phyloP scores from a whole-genome alignment of 2,329 filamentous ascomycete genomes.

The Didymella pomorum region DNA sequence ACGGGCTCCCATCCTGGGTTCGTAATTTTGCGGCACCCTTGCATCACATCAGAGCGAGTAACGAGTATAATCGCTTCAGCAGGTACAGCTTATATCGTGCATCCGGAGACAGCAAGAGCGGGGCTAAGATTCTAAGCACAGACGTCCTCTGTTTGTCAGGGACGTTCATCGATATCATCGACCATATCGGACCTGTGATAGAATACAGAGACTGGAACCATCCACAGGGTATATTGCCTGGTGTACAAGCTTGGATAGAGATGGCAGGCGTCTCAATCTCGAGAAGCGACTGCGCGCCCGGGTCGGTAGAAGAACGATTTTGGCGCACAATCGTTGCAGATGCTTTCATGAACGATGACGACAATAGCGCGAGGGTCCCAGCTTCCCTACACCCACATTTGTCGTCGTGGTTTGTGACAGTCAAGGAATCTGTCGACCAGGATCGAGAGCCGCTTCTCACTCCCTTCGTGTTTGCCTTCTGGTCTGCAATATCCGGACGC shows the following conservation, averaged over 20 bases:
- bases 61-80: not conserved
- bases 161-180: not conserved
- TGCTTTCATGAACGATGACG: not conserved
- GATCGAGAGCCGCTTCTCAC: not conserved
- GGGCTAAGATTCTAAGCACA: not conserved
- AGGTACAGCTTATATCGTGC: not conserved
- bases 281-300: not conserved
- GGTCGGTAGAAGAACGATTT: not conserved
- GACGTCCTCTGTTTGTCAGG: not conserved
- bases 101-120: not conserved
- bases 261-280: not conserved
- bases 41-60: slow-evolving; percentile 1
- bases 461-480: not conserved
- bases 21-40: slow-evolving; percentile 7
- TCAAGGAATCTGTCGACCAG: not conserved
- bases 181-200: not conserved
- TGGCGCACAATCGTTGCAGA: slow-evolving; percentile 7
- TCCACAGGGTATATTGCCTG: not conserved
- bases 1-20: slow-evolving; percentile 5
- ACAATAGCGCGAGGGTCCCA: not conserved
- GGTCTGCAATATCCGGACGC: not conserved
- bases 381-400: too few relatives aligned
- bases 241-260: slow-evolving; percentile 1
- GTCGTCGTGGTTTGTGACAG: not conserved
- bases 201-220: slow-evolving; percentile 1